phyloP scores from a whole-genome alignment of 495 filamentous ascomycete species.

The Niebla homalea region DNA sequence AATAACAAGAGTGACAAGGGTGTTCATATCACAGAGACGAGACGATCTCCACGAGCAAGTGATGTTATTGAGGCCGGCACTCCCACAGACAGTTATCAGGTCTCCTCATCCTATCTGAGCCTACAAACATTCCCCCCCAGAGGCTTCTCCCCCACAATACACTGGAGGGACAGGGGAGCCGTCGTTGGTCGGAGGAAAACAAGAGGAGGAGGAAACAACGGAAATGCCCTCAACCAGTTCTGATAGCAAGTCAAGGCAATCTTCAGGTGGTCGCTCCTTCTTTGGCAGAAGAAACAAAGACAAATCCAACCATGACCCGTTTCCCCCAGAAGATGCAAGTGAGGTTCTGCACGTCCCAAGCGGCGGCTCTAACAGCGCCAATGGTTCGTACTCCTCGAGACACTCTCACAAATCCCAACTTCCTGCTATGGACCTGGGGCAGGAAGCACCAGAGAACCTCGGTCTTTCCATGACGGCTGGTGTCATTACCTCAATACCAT shows the following conservation, averaged over 20 bases:
- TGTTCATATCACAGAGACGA: constrained; percentile 4
- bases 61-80: background rate
- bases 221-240: constrained; percentile 45
- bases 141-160: background rate
- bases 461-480: constrained; percentile 67
- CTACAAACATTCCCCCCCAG: too few relatives aligned
- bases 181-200: background rate
- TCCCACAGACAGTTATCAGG: background rate
- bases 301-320: constrained; percentile 32
- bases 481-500: constrained; percentile 80
- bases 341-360: constrained; percentile 38
- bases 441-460: constrained; percentile 31
- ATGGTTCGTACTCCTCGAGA: constrained; percentile 61
- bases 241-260: constrained; percentile 65
- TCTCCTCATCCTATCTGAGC: too few relatives aligned
- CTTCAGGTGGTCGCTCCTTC: constrained; percentile 75
- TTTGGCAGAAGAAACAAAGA: constrained; percentile 74
- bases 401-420: constrained; percentile 71
- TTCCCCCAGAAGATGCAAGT: constrained; percentile 39
- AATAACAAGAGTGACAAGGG: background rate
- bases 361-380: constrained; percentile 37
- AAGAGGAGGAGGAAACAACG: background rate
- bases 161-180: constrained; percentile 2
- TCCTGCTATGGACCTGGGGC: constrained; percentile 48
- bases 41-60: background rate